These are phyloP conservation scores for Phialemoniopsis sp. DNA, from an alignment of 2,329 filamentous ascomycete genomes.

Conservation along the genomic window DNA sequence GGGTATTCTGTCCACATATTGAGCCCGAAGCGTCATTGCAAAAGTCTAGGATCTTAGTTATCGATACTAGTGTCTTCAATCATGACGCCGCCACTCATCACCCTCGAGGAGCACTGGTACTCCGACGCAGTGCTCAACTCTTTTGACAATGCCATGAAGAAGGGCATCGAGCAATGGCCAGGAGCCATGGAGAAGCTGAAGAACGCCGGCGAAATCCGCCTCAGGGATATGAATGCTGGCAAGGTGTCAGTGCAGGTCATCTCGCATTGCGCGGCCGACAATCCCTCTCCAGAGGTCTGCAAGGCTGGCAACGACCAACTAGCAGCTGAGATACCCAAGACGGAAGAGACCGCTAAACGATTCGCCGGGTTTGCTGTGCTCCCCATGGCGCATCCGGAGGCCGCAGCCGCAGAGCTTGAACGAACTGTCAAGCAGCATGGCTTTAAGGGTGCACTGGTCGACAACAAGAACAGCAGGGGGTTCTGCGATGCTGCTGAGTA, in stretches of 20 bases:
- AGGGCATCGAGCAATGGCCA: too few relatives aligned
- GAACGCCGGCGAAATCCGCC: conserved; percentile 11
- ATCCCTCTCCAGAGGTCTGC: conserved; percentile 6
- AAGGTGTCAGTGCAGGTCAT: conserved; percentile 15
- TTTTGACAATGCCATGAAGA: too few relatives aligned
- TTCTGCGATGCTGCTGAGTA: conserved; percentile 39
- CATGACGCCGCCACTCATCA: conserved; percentile 24
- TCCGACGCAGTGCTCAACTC: conserved; percentile 14
- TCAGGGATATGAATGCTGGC: conserved; percentile 17
- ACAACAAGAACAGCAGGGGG: conserved; percentile 29
- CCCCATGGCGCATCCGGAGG: conserved; percentile 22
- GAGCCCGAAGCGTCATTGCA: neutral
- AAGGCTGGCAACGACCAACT: conserved; percentile 17
- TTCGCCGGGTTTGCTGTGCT: conserved; percentile 20
- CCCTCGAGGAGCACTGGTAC: conserved; percentile 37
- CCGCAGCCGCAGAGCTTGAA: conserved; percentile 34
- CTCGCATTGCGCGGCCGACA: conserved; percentile 16
- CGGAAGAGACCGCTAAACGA: conserved; percentile 5
- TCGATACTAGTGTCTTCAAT: too few relatives aligned
- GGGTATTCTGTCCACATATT: neutral
- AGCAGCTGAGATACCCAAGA: too few relatives aligned
- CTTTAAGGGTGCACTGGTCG: conserved; percentile 43
- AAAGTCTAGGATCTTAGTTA: too few relatives aligned
- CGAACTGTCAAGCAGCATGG: conserved; percentile 35
- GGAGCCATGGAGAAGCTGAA: conserved; percentile 14